phyloP scores from a whole-genome alignment of 2,329 filamentous ascomycete genomes.

The Fusarium metavorans region DNA sequence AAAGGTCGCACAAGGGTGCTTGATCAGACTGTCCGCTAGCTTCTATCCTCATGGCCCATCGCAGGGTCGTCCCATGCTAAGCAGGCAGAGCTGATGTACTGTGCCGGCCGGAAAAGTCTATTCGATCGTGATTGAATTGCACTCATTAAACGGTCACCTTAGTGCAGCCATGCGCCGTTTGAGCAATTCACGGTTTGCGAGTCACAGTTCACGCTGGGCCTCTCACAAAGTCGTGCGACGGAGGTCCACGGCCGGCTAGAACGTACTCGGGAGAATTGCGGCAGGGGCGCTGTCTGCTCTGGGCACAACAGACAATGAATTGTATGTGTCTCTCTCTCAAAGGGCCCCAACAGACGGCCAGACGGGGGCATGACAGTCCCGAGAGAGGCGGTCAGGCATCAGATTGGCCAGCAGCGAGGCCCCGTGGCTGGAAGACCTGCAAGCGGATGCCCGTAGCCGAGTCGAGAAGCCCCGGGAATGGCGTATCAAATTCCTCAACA shows the following conservation, averaged over 20 bases:
- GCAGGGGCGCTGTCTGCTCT: slow-evolving; percentile 25
- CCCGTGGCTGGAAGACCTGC: slow-evolving; percentile 32
- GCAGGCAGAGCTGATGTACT: slow-evolving; percentile 33
- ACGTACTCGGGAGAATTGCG: slow-evolving; percentile 22
- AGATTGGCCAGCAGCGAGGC: slow-evolving; percentile 39
- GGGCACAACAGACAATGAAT: slow-evolving; percentile 25
- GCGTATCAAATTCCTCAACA: slow-evolving; percentile 29
- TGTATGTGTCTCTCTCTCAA: slow-evolving; percentile 11
- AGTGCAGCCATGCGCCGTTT: slow-evolving; percentile 37
- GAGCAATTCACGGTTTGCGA: slow-evolving; percentile 36
- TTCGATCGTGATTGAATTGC: slow-evolving; percentile 41
- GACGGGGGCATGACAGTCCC: slow-evolving; percentile 35
- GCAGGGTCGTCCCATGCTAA: slow-evolving; percentile 39
- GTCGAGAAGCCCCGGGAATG: slow-evolving; percentile 34
- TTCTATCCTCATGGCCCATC: slow-evolving; percentile 35
- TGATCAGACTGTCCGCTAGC: slow-evolving; percentile 26
- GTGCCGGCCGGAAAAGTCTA: slow-evolving; percentile 36
- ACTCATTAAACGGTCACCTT: slow-evolving; percentile 42
- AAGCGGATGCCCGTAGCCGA: slow-evolving; percentile 37
- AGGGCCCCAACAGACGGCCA: slow-evolving; percentile 9
- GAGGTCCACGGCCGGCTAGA: slow-evolving; percentile 26
- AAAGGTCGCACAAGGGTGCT: slow-evolving; percentile 35
- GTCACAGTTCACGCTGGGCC: slow-evolving; percentile 36
- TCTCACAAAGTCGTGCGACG: slow-evolving; percentile 13
- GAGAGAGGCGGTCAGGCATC: slow-evolving; percentile 42